Conservation (phyloP, 345 rosid genomes). For the Acer saccharum region DNA sequence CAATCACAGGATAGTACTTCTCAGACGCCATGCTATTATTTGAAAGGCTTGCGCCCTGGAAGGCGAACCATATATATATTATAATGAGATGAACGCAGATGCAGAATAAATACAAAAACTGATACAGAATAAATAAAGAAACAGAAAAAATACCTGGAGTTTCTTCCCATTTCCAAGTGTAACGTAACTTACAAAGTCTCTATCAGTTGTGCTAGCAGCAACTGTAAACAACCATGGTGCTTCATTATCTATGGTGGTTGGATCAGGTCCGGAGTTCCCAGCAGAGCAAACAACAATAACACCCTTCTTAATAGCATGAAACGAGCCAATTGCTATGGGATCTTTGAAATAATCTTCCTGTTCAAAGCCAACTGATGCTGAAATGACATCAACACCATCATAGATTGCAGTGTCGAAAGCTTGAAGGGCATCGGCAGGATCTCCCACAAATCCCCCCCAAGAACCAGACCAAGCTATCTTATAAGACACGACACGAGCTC, state of each 20-base stretch:
- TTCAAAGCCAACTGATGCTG: slow-evolving; percentile 43
- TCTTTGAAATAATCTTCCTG: slow-evolving; percentile 30
- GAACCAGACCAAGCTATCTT: slow-evolving; percentile 46
- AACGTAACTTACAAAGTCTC: slow-evolving; percentile 54
- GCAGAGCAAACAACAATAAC: slow-evolving; percentile 44
- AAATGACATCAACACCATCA: slow-evolving; percentile 17
- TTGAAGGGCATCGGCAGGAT: slow-evolving; percentile 55
- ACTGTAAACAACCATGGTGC: slow-evolving; percentile 81
- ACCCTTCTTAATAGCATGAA: slow-evolving; percentile 42
- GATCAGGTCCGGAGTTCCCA: slow-evolving; percentile 74
- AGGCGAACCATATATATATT: neutral
- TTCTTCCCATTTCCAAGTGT: slow-evolving; percentile 43
- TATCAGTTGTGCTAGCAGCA: slow-evolving; percentile 76
- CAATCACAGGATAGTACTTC: slow-evolving; percentile 24
- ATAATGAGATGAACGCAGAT: neutral
- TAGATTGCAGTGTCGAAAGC: slow-evolving; percentile 58
- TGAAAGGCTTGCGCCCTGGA: slow-evolving; percentile 26
- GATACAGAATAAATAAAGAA: neutral
- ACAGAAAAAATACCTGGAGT: slow-evolving; percentile 45
- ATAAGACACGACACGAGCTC: slow-evolving; percentile 56
- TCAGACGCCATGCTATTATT: neutral
- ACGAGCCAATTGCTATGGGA: slow-evolving; percentile 40
- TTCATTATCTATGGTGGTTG: slow-evolving; percentile 50
- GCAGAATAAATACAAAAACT: neutral
- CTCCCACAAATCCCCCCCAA: neutral